These are phyloP conservation scores for Porcisia deanei DNA, from an alignment of 208 protist species.

Conservation along the genomic window DNA sequence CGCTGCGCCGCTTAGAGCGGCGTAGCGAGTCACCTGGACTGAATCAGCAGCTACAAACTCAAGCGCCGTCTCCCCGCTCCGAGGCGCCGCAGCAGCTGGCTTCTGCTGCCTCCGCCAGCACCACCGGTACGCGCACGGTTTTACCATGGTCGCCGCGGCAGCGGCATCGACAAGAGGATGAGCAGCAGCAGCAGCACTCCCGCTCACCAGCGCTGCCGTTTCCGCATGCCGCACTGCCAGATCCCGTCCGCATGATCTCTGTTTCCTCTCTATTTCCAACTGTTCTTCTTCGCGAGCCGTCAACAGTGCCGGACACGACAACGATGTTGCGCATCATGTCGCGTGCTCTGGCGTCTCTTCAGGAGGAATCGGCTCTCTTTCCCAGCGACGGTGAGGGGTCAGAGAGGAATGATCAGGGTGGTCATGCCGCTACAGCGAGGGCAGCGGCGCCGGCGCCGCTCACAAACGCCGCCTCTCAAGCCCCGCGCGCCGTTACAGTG, in stretches of 20 bases:
- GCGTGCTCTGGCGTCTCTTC: conserved; percentile 8
- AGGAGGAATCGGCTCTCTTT: conserved; percentile 14
- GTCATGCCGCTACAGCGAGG: neutral
- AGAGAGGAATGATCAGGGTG: neutral
- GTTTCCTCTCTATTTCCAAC: conserved; percentile 3
- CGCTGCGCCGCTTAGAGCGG: conserved; percentile 24
- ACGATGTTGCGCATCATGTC: conserved; percentile 18
- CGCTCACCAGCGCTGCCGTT: neutral
- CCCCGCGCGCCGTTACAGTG: conserved; percentile 9
- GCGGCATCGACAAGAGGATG: neutral
- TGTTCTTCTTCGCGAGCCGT: conserved; percentile 16
- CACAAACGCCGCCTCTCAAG: conserved; percentile 3
- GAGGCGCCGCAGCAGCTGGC: neutral
- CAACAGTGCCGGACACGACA: conserved; percentile 10
- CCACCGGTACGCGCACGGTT: neutral
- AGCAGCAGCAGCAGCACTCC: conserved; percentile 1
- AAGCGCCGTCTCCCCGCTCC: conserved; percentile 3
- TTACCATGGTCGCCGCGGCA: neutral
- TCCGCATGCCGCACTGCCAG: neutral
- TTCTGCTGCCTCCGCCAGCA: neutral
- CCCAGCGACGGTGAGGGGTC: conserved; percentile 6
- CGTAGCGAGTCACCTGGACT: neutral
- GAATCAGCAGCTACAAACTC: conserved; percentile 3
- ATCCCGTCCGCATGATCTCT: neutral
- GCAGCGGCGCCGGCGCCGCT: neutral